A percentile compares a stretch with the other conserved stretches of the same genome.
Evolutionary conservation across 2,329 filamentous ascomycete genomes (phyloP).

Genomic region (Gliomastix tumulicola): DNA sequence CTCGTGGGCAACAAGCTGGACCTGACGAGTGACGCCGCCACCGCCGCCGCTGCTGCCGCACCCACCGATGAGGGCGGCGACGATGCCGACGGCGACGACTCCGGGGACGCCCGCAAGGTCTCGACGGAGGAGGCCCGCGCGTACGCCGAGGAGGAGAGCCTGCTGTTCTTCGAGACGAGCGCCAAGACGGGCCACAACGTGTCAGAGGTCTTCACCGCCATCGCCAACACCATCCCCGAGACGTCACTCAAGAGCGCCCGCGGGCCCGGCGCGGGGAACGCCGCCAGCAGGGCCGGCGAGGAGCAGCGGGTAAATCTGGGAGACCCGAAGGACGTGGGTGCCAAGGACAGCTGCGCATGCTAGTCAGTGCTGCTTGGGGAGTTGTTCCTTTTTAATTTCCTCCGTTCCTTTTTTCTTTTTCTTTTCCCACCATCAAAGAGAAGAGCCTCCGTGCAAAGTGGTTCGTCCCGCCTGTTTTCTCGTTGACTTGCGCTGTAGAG

Average conservation of each 20-base stretch:
- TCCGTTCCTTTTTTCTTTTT: too few relatives aligned
- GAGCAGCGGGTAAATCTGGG: conserved; percentile 79
- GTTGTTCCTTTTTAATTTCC: neutral
- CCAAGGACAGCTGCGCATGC: conserved; percentile 90
- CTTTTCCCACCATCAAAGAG: too few relatives aligned
- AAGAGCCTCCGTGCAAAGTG: too few relatives aligned
- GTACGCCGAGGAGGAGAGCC: conserved; percentile 89
- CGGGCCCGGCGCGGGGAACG: conserved; percentile 58
- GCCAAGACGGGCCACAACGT: conserved; percentile 96
- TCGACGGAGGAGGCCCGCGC: conserved; percentile 83
- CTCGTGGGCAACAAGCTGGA: conserved; percentile 97
- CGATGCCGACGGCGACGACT: conserved; percentile 52
- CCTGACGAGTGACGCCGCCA: conserved; percentile 58
- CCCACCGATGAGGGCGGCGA: conserved; percentile 44
- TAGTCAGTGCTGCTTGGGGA: conserved; percentile 25
- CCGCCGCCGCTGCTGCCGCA: conserved; percentile 35
- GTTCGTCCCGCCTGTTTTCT: too few relatives aligned
- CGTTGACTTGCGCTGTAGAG: too few relatives aligned
- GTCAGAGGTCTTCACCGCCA: conserved; percentile 92
- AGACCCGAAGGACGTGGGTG: conserved; percentile 63
- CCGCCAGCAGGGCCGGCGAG: conserved; percentile 52
- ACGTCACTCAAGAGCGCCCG: conserved; percentile 87
- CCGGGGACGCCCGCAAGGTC: conserved; percentile 77
- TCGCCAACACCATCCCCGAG: conserved; percentile 96
- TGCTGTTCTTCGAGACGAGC: conserved; percentile 96